Evolutionary conservation across 768 basidiomycete species (phyloP), one percentile per base, ranked within the genome.

Genomic region (Lactarius deliciosus): DNA sequence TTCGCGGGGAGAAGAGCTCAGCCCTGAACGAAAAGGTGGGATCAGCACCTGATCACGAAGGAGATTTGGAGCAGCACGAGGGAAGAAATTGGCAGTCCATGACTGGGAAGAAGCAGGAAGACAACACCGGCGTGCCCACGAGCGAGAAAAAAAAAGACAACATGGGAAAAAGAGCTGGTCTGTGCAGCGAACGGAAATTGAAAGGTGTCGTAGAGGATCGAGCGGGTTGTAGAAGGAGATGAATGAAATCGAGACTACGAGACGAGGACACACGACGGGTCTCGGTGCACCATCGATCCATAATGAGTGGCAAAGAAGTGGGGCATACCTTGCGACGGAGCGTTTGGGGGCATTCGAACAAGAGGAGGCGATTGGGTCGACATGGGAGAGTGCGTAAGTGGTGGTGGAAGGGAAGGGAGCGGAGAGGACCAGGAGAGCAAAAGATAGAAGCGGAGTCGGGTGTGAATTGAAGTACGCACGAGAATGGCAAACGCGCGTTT

Each of bases 301-400:
- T 45, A 36, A 11, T 10, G 61, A 65, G 18, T 56, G 32, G 30
- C 28, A 36, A 43, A 47, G 45, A 41, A 18, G 22, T 5, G 13
- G 5, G 18, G 36, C 68, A 54, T 16, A 68, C 70, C 70, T 64
- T 70, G 70, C 38, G 68, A 61, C 22, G 68, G 11, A 50, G 43
- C 60, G 3, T 60, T 47, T 30, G 68, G 66, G 2, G 61, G 28
- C 63, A 66, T 70, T 55, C 70, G 65, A 57, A 34, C 59, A 41
- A 69, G 64, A 15, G 70, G 70, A 20, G 70, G 70, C 64, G 70
- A 70, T 69, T 70, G 70, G 6, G 68, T 66, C 41, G 70, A 70
- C 70, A 70, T 70, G 20, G 64, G 53, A 58, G 40, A 58, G 36
- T 36, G 56, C 36, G 68, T 60, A 60, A 50, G 38, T 53, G 55